Conservation (phyloP, 2,329 filamentous ascomycete species). For the Mollisia scopiformis region DNA sequence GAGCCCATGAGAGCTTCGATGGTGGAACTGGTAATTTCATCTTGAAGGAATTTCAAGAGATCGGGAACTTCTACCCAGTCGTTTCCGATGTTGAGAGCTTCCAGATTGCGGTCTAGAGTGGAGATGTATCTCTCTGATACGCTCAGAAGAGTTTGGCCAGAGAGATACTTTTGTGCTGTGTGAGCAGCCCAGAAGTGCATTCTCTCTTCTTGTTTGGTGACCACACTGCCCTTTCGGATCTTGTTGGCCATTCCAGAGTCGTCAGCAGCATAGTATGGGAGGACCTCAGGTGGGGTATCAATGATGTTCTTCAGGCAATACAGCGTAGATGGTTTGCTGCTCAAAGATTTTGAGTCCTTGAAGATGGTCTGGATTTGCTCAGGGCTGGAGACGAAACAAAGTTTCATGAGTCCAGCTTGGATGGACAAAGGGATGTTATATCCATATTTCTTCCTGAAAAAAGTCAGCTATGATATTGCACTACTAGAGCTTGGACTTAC, state of each 20-base stretch:
- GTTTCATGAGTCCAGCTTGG: conserved; percentile 16
- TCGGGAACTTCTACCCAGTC: conserved; percentile 29
- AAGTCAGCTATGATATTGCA: neutral
- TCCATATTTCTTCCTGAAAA: conserved; percentile 18
- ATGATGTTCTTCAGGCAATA: conserved; percentile 23
- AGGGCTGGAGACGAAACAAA: conserved; percentile 24
- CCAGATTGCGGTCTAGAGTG: conserved; percentile 17
- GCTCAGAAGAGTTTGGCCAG: conserved; percentile 16
- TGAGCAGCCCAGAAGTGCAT: conserved; percentile 22
- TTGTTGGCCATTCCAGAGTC: conserved; percentile 20
- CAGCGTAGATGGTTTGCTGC: conserved; percentile 12
- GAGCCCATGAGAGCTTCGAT: conserved; percentile 33
- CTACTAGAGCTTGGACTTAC: too few relatives aligned
- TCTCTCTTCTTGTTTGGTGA: too few relatives aligned
- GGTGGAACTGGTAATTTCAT: conserved; percentile 30
- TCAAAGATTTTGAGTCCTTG: conserved; percentile 20
- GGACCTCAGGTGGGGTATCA: conserved; percentile 12
- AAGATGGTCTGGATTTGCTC: conserved; percentile 23
- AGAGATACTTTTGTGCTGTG: conserved; percentile 20
- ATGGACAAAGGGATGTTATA: conserved; percentile 21
- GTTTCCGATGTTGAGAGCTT: conserved; percentile 15
- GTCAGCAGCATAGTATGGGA: conserved; percentile 12
- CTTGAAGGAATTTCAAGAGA: conserved; percentile 31
- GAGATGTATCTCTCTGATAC: too few relatives aligned
- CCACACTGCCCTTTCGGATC: too few relatives aligned